Evolutionary conservation across 75 land plant genomes (phyloP).

Genomic region (Azolla pinnata): DNA sequence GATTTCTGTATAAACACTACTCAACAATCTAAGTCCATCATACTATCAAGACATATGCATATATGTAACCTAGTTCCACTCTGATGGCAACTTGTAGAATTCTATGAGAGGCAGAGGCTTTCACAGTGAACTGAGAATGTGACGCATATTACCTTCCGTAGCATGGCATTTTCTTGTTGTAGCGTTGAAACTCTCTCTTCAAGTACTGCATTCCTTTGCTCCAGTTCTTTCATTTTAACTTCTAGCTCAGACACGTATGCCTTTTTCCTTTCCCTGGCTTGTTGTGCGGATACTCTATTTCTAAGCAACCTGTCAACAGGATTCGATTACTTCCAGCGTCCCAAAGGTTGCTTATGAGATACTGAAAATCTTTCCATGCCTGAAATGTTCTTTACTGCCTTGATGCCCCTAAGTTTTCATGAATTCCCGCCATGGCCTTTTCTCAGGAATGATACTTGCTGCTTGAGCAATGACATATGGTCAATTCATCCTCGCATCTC

Average conservation of each 20-base stretch:
- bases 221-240: constrained; percentile 31
- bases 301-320: constrained; percentile 29
- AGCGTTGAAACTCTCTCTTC: constrained; percentile 45
- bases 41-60: no score
- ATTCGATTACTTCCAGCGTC: neutral
- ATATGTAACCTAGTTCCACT: no score
- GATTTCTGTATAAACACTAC: no score
- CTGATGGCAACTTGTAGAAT: no score
- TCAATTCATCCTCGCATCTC: neutral
- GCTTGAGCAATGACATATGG: neutral
- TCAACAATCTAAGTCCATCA: no score
- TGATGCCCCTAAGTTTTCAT: neutral
- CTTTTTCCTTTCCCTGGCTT: constrained; percentile 56
- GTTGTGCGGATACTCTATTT: constrained; percentile 57
- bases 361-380: neutral
- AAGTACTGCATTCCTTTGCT: constrained; percentile 32
- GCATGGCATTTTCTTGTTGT: constrained; percentile 45
- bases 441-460: no score
- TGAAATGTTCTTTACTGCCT: neutral
- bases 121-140: no score
- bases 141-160: constrained; percentile 32
- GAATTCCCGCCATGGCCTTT: no score
- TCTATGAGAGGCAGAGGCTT: no score
- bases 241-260: constrained; percentile 48
- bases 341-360: neutral